A percentile compares a stretch with the other conserved stretches of the same genome.
phyloP scores from a whole-genome alignment of 352 stramenopile genomes.

The Phytophthora citricola region DNA sequence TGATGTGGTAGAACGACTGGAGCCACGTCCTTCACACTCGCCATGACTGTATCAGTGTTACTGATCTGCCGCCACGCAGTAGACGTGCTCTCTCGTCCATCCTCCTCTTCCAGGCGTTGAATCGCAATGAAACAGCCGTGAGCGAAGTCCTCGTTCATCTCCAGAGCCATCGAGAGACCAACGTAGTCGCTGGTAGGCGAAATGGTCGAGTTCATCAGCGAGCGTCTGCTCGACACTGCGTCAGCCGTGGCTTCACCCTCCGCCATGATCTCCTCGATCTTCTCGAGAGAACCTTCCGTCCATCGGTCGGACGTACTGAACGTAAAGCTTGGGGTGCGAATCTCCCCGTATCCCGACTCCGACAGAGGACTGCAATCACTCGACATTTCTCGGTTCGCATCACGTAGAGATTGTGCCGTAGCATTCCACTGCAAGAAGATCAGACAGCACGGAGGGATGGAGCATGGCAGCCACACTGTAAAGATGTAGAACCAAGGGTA shows the following conservation, averaged over 20 bases:
- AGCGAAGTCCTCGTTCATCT: constrained; percentile 81
- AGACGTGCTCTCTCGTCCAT: constrained; percentile 33
- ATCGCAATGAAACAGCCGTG: constrained; percentile 85
- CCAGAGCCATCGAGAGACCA: constrained; percentile 81
- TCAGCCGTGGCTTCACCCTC: constrained; percentile 39
- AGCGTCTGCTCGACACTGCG: constrained; percentile 27
- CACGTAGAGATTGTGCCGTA: constrained; percentile 80
- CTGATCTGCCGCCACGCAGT: constrained; percentile 78
- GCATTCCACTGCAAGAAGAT: constrained; percentile 92
- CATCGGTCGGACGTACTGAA: constrained; percentile 76
- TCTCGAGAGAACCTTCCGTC: constrained; percentile 52
- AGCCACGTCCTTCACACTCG: constrained; percentile 57
- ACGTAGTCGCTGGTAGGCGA: constrained; percentile 67
- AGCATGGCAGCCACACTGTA: constrained; percentile 86
- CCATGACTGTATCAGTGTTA: constrained; percentile 83
- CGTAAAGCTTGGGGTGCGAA: constrained; percentile 78
- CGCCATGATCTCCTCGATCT: constrained; percentile 54
- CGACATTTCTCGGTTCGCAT: constrained; percentile 51
- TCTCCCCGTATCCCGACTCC: constrained; percentile 72
- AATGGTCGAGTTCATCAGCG: constrained; percentile 41
- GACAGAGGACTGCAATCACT: constrained; percentile 63
- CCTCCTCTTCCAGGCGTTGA: constrained; percentile 60
- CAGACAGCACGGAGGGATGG: constrained; percentile 85
- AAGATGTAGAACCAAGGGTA: constrained; percentile 93
- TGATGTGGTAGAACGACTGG: constrained; percentile 27